Base-by-base conservation (phyloP, 306 rosid species). In the Vigna hirtella region DNA sequence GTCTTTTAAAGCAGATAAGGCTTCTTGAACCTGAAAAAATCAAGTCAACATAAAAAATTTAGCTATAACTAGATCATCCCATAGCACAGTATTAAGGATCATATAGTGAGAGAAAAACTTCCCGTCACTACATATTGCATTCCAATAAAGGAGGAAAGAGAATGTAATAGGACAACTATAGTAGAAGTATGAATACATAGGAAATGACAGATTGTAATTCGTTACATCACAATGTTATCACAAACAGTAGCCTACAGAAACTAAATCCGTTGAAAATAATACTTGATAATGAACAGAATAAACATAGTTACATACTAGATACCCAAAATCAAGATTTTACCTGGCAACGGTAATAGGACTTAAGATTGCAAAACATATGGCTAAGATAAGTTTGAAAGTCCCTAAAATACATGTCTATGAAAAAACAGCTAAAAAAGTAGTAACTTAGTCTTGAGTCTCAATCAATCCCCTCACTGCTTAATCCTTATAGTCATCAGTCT, bases 1-100 rank as follows among this genome's bases (percentile, higher is more conserved):
- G 28, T 93, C 98, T 80, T 89, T 91, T 30, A 93, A 74, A 66
- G 89, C 84, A 76, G 96, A 85, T 10, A 84, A 66, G 7, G 87
- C 85, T 38, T 89, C 93, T 79, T 68, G 86, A 69, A 80, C 90
- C 98, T 93, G 94, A 79, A 85, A 45, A 73, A 72, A 57, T 57
- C 3, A 57, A 62, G 64, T 4, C 15, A 45, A 42, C 10, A 42
- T 9, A 42, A n/a, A 83, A 71, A 34, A 30, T 26, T 78, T 72
- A 81, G 83, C 65, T 14, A 36, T 55, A 63, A 69, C 52, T 51
- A 51, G 62, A 67, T 66, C 69, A 81, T 47, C 53, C 17, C 20
- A 20, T 64, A 66, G 22, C 77, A 51, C 59, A 72, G 47, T 45
- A 57, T 61, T 34, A 13, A 49, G 22, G 57, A 48, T 57, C 61